phyloP scores from a whole-genome alignment of 2,329 filamentous ascomycete species.

The Monosporascus sp. region DNA sequence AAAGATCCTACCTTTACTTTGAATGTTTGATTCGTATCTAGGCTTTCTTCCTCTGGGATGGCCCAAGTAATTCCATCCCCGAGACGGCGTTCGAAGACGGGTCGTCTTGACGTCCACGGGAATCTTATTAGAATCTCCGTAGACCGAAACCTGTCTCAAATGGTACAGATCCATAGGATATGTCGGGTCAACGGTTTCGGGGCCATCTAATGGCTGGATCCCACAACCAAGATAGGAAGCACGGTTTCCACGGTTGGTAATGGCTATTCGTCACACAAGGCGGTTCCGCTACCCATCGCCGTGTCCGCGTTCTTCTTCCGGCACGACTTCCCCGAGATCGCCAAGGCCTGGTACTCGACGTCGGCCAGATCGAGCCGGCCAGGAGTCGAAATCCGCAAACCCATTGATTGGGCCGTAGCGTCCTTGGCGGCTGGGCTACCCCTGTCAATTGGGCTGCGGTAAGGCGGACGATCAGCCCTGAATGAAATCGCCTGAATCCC shows the following conservation, averaged over 20 bases:
- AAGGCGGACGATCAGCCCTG: too few species aligned
- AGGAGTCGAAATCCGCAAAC: too few species aligned
- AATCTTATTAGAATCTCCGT: neutral
- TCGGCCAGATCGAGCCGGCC: constrained; percentile 30
- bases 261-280: constrained; percentile 50
- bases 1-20: constrained; percentile 36
- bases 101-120: neutral
- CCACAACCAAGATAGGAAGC: constrained; percentile 41
- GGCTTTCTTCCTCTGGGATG: too few species aligned
- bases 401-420: too few species aligned
- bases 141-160: constrained; percentile 2
- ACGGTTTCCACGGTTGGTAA: constrained; percentile 48
- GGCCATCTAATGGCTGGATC: constrained; percentile 52
- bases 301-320: constrained; percentile 41
- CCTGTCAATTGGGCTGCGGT: too few species aligned
- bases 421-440: too few species aligned
- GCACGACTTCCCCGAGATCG: constrained; percentile 35
- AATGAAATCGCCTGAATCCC: too few species aligned
- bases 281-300: constrained; percentile 48
- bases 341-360: constrained; percentile 32
- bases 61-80: too few species aligned
- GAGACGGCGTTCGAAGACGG: too few species aligned
- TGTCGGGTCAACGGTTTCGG: constrained; percentile 35
- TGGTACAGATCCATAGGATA: constrained; percentile 19
- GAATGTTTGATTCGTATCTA: too few species aligned